phyloP scores from a whole-genome alignment of 371 early-diverging fungal genomes.

The Amoeboaphelidium protococcarum region DNA sequence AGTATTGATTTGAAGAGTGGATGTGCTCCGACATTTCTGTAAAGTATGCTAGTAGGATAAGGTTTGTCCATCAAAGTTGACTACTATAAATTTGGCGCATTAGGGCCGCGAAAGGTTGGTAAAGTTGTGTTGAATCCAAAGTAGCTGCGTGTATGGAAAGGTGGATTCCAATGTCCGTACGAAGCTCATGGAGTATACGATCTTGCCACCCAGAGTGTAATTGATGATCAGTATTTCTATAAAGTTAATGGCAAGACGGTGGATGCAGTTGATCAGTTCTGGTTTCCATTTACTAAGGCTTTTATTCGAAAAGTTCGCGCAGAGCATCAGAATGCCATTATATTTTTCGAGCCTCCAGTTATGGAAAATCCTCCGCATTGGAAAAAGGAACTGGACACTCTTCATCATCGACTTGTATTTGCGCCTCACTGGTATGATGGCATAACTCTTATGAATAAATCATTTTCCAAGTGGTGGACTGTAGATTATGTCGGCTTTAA shows the following conservation, averaged over 20 bases:
- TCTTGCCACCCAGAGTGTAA: too few species aligned
- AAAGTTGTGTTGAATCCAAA: conserved; percentile 18
- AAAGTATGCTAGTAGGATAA: conserved; percentile 30
- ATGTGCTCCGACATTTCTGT: conserved; percentile 25
- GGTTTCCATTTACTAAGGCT: conserved; percentile 21
- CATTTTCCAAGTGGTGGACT: conserved; percentile 24
- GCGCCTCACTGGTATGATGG: conserved; percentile 54
- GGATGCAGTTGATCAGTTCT: conserved; percentile 19
- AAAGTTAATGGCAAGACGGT: conserved; percentile 20
- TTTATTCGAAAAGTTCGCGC: conserved; percentile 17
- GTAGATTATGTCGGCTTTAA: conserved; percentile 31
- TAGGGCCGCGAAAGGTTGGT: conserved; percentile 22
- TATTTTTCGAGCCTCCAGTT: conserved; percentile 39
- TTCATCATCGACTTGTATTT: conserved; percentile 21
- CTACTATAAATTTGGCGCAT: conserved; percentile 24
- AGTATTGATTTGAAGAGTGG: conserved; percentile 23
- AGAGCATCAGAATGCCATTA: conserved; percentile 19
- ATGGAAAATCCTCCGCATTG: conserved; percentile 22
- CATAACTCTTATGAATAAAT: conserved; percentile 30
- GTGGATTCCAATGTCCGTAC: conserved; percentile 5
- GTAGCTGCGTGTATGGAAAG: conserved; percentile 23
- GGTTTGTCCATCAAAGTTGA: conserved; percentile 25
- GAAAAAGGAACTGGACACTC: conserved; percentile 10
- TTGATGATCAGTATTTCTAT: too few species aligned
- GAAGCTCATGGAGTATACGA: not conserved